phyloP scores from a whole-genome alignment of 2,329 filamentous ascomycete genomes.

The Exophiala sp. region DNA sequence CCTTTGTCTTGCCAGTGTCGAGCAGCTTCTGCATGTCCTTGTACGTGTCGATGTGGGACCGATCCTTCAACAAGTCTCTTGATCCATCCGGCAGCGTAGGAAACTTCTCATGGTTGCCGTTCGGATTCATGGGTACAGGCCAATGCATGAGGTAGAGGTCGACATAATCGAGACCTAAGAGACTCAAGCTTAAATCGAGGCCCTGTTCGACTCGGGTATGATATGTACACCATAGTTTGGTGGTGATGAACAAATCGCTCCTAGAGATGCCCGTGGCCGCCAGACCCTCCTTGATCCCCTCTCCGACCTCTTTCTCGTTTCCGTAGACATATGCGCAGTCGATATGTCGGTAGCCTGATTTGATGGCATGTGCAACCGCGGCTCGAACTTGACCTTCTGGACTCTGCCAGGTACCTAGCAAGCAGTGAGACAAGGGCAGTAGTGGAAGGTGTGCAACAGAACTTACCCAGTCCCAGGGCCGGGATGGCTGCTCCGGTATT shows the following conservation, averaged over 20 bases:
- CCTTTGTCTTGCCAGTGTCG: conserved; percentile 41
- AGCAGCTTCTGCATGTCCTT: conserved; percentile 47
- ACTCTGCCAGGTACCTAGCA: conserved; percentile 49
- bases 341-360: conserved; percentile 36
- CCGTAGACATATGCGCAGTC: conserved; percentile 44
- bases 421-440: conserved; percentile 4
- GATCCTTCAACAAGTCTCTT: conserved; percentile 44
- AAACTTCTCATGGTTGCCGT: conserved; percentile 41
- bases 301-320: conserved; percentile 62
- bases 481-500: conserved; percentile 47
- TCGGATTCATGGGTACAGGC: conserved; percentile 48
- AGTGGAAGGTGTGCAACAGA: background rate
- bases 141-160: conserved; percentile 68
- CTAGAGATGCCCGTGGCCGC: conserved; percentile 59
- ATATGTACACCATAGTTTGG: conserved; percentile 63
- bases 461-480: conserved; percentile 43
- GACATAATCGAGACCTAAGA: conserved; percentile 60
- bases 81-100: conserved; percentile 41
- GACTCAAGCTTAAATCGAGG: conserved; percentile 55
- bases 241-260: conserved; percentile 60
- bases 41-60: conserved; percentile 36
- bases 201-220: conserved; percentile 59
- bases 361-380: conserved; percentile 43
- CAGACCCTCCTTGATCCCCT: conserved; percentile 46
- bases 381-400: conserved; percentile 43